Conservation (phyloP, 768 basidiomycete species). For the Tricholoma bakamatsutake region DNA sequence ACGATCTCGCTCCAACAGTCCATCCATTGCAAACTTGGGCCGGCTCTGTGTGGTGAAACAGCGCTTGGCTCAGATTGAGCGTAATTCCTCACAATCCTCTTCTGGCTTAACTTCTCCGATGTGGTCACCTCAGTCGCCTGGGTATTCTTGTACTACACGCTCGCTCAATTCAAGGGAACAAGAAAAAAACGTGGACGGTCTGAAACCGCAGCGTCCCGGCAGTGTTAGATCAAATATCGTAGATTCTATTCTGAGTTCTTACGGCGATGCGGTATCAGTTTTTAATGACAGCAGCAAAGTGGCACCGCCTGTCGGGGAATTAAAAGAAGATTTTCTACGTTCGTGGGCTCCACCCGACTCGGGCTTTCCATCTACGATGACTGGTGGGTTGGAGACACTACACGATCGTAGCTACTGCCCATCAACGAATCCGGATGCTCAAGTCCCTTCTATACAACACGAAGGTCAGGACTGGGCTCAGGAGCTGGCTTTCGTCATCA, state of each 20-base stretch:
- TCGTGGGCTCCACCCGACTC: neutral
- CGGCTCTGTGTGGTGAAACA: slow-evolving; percentile 60
- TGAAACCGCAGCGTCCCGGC: slow-evolving; percentile 3
- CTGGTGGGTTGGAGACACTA: slow-evolving; percentile 2
- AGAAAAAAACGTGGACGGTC: neutral
- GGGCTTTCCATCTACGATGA: neutral
- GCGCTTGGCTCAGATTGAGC: slow-evolving; percentile 57
- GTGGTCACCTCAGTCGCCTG: slow-evolving; percentile 5
- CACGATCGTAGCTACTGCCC: slow-evolving; percentile 5
- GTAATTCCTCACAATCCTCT: slow-evolving; percentile 20
- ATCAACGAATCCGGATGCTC: slow-evolving; percentile 4
- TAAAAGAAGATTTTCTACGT: neutral
- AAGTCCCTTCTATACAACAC: slow-evolving; percentile 9
- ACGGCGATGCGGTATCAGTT: slow-evolving; percentile 5
- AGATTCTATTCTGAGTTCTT: slow-evolving; percentile 23
- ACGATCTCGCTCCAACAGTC: slow-evolving; percentile 30
- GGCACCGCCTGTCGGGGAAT: neutral
- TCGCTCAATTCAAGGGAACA: neutral
- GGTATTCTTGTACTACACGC: neutral
- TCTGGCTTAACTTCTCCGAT: slow-evolving; percentile 6
- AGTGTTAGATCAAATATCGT: slow-evolving; percentile 12
- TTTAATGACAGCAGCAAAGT: neutral
- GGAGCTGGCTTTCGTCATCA: slow-evolving; percentile 6
- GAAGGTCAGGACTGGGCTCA: slow-evolving; percentile 9
- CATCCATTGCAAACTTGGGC: slow-evolving; percentile 58